These are phyloP conservation scores for Gnaphalium uliginosum DNA, from an alignment of 129 eudicot species.

Conservation along the genomic window DNA sequence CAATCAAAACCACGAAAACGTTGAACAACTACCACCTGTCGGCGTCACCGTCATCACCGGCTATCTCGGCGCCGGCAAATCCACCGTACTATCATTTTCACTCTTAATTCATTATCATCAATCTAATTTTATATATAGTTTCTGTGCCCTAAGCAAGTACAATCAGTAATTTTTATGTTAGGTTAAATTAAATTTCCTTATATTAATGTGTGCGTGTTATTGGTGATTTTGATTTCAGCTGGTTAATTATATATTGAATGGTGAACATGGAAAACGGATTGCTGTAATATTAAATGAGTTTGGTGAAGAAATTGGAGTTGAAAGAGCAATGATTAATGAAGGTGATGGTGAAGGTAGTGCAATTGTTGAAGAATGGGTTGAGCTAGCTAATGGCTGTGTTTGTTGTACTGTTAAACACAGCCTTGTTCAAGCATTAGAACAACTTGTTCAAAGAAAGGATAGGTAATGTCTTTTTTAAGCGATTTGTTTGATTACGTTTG, in stretches of 20 bases:
- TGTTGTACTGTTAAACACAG: constrained; percentile 97
- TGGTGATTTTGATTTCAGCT: constrained; percentile 36
- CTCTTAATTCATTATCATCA: neutral
- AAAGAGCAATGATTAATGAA: constrained; percentile 96
- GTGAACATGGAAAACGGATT: constrained; percentile 88
- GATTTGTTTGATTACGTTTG: neutral
- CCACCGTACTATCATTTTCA: constrained; percentile 50
- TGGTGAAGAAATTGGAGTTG: constrained; percentile 97
- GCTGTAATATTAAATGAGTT: constrained; percentile 97
- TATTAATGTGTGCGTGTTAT: neutral
- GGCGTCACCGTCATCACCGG: constrained; percentile 99
- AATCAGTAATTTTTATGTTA: neutral
- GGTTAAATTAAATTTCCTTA: neutral
- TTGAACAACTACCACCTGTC: constrained; percentile 48
- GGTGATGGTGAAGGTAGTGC: constrained; percentile 96
- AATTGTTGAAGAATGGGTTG: constrained; percentile 97
- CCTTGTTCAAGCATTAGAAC: constrained; percentile 92
- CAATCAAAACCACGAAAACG: constrained; percentile 33
- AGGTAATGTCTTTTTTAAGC: constrained; percentile 42
- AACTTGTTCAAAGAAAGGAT: constrained; percentile 83
- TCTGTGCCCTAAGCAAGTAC: neutral
- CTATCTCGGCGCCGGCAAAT: constrained; percentile 96
- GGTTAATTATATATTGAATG: constrained; percentile 77
- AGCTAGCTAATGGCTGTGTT: constrained; percentile 94
- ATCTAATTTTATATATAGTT: neutral